Base-by-base conservation (phyloP, 164 flowering plant species). In the Protea cynaroides region DNA sequence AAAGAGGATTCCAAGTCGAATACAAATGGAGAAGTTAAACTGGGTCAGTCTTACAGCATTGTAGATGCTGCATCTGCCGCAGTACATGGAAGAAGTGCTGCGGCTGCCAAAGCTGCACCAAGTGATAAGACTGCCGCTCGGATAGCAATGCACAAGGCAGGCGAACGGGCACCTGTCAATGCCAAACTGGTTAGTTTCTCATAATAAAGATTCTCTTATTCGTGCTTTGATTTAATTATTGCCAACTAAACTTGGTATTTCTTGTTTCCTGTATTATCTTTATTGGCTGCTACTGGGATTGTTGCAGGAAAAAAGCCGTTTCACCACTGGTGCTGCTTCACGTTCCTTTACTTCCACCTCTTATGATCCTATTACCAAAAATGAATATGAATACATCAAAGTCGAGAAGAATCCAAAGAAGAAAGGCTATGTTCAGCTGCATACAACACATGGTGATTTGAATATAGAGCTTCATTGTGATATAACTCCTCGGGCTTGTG, bases 41-140 rank as follows among this genome's bases (percentile, higher is more conserved):
- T 77, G 3, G 69, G 72, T 51, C 88, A 83, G 72, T 65, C 81
- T 19, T 91, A 55, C 75, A 89, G 97, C 74, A 81, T 94, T 66
- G 96, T 94, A 18, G 97, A 91, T 88, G 97, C 96, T 69, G 99
- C 99, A 50, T 94, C 99, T 72, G 97, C 97, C 65, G 80, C 99
- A 49, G 99, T 89, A n/a, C 90, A 89, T 80, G 99, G 97, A 66
- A 88, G 97, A 89, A 94, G 93, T 78, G 99, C 99, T 14, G 84
- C 84, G 67, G 96, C 99, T 15, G 97, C 96, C 52, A 91, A 83
- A 80, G 79, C 93, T 71, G 80, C 86, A 29, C 65, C 96, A 29
- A 69, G 74, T 76, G 91, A 89, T 71, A 89, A 91, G 75, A 85
- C 95, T 72, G 97, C 92, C 76, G 95, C 97, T 51, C 82, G 89